Percentiles rank a stretch among this genome's conserved stretches.
Evolutionary conservation across 2,329 filamentous ascomycete genomes (phyloP).

Genomic region (Arthrobotrys pseudoclavata): DNA sequence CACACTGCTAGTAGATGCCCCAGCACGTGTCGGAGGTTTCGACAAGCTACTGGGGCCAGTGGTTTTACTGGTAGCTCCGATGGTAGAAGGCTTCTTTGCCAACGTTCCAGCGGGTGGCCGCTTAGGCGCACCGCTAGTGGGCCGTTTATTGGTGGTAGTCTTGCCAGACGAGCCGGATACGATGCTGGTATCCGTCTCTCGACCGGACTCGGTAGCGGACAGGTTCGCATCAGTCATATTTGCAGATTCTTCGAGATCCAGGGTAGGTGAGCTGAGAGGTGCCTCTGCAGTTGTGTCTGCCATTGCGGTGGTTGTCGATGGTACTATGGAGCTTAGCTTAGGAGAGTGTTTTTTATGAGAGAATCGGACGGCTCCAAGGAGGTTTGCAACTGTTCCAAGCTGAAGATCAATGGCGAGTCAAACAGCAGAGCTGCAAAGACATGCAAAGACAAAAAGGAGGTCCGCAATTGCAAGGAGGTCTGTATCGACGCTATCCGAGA

Average conservation of each 20-base stretch:
- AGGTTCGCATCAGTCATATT: conserved; percentile 38
- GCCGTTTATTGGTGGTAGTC: conserved; percentile 46
- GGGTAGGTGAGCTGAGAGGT: conserved; percentile 54
- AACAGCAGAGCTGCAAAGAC: neutral
- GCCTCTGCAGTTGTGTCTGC: conserved; percentile 45
- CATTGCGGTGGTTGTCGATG: conserved; percentile 22
- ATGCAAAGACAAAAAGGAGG: neutral
- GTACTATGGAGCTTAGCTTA: neutral
- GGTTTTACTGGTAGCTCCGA: conserved; percentile 36
- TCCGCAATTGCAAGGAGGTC: conserved; percentile 14
- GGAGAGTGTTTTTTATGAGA: neutral
- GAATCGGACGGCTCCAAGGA: conserved; percentile 1
- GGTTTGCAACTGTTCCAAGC: conserved; percentile 10
- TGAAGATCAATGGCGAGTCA: conserved; percentile 11
- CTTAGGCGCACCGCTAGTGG: conserved; percentile 48
- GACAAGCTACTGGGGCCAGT: conserved; percentile 37
- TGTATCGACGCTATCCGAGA: conserved; percentile 31
- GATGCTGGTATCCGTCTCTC: conserved; percentile 50
- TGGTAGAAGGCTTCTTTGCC: conserved; percentile 52
- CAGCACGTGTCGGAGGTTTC: conserved; percentile 50
- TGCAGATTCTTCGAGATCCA: conserved; percentile 48
- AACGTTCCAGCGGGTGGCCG: conserved; percentile 58
- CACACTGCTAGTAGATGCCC: conserved; percentile 18
- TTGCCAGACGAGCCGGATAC: conserved; percentile 53
- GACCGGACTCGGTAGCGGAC: conserved; percentile 51